These are phyloP conservation scores for Vitis hybrid DNA, from an alignment of 177 flowering plant genomes.

Conservation along the genomic window DNA sequence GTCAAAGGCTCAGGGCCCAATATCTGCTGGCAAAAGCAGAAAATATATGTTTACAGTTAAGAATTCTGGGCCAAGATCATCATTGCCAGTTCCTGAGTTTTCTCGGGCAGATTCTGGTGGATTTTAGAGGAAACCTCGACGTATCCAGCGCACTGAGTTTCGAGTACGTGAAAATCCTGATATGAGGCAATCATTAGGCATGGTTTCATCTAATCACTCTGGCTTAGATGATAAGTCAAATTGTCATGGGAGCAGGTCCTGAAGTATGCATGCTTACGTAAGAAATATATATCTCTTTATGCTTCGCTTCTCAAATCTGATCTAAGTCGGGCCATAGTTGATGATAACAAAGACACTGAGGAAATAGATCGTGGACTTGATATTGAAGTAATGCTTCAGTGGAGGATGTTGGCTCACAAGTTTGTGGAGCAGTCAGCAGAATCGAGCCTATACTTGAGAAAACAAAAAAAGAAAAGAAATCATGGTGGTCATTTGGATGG, in stretches of 20 bases:
- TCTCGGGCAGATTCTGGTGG: too few relatives aligned
- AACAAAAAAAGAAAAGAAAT: conserved; percentile 60
- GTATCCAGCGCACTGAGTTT: too few relatives aligned
- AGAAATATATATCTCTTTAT: conserved; percentile 87
- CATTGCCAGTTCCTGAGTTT: too few relatives aligned
- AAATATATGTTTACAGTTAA: too few relatives aligned
- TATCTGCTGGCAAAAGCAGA: too few relatives aligned
- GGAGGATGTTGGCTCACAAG: conserved; percentile 99
- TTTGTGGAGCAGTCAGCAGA: conserved; percentile 75
- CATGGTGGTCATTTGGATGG: conserved; percentile 99
- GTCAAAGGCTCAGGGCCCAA: too few relatives aligned
- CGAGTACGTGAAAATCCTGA: too few relatives aligned
- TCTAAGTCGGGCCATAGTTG: conserved; percentile 51
- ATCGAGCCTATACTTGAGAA: conserved; percentile 44
- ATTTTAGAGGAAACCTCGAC: too few relatives aligned
- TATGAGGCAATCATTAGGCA: too few relatives aligned
- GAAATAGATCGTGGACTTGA: conserved; percentile 87
- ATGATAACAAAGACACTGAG: conserved; percentile 80
- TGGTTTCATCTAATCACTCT: too few relatives aligned
- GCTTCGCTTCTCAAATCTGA: conserved; percentile 88
- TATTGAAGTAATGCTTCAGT: conserved; percentile 84
- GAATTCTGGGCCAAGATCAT: too few relatives aligned
- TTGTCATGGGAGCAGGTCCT: conserved; percentile 94
- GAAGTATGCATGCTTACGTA: conserved; percentile 68
- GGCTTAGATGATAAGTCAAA: neutral